Evolutionary conservation across 2,329 filamentous ascomycete genomes (phyloP).

Genomic region (Trichophyton rubrum): DNA sequence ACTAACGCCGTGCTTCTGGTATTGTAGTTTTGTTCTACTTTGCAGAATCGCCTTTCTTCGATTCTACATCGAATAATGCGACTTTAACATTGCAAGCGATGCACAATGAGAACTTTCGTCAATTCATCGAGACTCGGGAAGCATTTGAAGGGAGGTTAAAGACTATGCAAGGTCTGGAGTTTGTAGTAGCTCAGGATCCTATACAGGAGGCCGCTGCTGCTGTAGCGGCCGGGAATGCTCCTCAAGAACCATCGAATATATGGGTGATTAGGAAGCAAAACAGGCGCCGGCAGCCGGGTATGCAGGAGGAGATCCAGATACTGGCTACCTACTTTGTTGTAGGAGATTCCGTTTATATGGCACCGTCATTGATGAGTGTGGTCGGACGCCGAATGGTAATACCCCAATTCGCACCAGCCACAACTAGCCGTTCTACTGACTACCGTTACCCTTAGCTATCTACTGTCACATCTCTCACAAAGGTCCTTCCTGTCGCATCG

Average conservation of each 20-base stretch:
- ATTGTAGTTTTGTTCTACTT: constrained; percentile 48
- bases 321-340: constrained; percentile 49
- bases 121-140: constrained; percentile 42
- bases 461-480: constrained; percentile 43
- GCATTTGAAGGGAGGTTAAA: constrained; percentile 44
- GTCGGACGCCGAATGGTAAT: constrained; percentile 42
- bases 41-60: constrained; percentile 51
- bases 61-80: constrained; percentile 48
- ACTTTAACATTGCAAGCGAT: constrained; percentile 41
- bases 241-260: constrained; percentile 38
- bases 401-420: too few relatives aligned
- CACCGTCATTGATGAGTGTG: constrained; percentile 48
- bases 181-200: constrained; percentile 47
- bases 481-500: constrained; percentile 42
- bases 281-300: constrained; percentile 32
- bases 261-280: constrained; percentile 52
- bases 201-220: constrained; percentile 33
- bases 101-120: constrained; percentile 37
- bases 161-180: constrained; percentile 46
- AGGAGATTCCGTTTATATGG: constrained; percentile 50
- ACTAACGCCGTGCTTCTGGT: background rate
- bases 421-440: background rate
- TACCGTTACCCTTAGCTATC: constrained; percentile 33
- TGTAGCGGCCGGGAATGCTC: constrained; percentile 16
- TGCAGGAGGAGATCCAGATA: constrained; percentile 40